Conservation (phyloP, 2,329 filamentous ascomycete genomes). For the Cytospora piceicola region DNA sequence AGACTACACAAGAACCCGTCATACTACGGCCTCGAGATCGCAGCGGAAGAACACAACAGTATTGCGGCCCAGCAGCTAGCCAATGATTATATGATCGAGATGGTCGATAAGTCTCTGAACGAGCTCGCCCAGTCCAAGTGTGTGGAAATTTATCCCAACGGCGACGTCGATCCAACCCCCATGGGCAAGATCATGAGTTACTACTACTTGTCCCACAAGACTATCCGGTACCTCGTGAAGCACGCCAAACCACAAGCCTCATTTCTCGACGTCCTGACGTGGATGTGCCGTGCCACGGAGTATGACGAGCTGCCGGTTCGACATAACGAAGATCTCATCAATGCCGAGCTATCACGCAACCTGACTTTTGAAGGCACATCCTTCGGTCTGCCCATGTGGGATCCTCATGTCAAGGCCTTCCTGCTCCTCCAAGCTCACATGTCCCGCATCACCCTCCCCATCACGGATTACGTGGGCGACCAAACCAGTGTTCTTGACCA, state of each 20-base stretch:
- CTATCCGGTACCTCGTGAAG: constrained; percentile 80
- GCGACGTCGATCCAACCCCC: constrained; percentile 86
- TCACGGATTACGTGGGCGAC: constrained; percentile 96
- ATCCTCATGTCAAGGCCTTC: constrained; percentile 96
- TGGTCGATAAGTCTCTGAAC: constrained; percentile 83
- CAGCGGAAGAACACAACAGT: constrained; percentile 88
- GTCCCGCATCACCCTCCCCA: constrained; percentile 88
- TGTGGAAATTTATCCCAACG: constrained; percentile 80
- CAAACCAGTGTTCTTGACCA: constrained; percentile 90
- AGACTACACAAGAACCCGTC: constrained; percentile 97
- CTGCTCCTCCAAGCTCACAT: constrained; percentile 93
- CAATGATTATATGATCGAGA: constrained; percentile 91
- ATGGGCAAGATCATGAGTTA: constrained; percentile 99
- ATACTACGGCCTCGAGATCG: constrained; percentile 95
- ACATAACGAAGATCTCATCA: constrained; percentile 98
- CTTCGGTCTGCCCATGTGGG: constrained; percentile 90
- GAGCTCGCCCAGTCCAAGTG: constrained; percentile 86
- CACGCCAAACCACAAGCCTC: constrained; percentile 75
- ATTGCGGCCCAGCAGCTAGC: constrained; percentile 82
- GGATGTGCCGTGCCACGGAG: constrained; percentile 92
- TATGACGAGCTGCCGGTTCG: constrained; percentile 97
- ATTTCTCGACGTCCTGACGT: constrained; percentile 82
- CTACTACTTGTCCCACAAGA: constrained; percentile 96
- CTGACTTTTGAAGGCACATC: constrained; percentile 65
- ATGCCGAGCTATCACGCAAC: constrained; percentile 82